Conservation (phyloP, 257 asterid genomes). For the Lycium barbarum region DNA sequence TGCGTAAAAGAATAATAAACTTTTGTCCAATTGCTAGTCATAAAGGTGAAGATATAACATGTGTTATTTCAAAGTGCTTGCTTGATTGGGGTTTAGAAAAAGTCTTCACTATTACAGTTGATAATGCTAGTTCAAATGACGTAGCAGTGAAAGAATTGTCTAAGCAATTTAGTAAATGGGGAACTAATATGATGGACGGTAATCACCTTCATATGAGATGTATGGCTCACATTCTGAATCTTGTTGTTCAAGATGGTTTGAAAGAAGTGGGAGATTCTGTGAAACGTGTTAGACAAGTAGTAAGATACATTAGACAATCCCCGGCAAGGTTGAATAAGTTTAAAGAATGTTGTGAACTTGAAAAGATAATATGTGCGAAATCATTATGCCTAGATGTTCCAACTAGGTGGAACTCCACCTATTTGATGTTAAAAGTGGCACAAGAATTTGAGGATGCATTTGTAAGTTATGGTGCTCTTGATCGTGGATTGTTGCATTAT, state of each 20-base stretch:
- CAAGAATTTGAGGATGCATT: neutral
- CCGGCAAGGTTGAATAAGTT: neutral
- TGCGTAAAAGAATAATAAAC: too few species aligned
- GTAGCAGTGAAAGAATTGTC: neutral
- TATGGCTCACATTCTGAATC: constrained; percentile 17
- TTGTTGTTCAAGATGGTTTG: neutral
- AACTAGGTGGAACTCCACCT: neutral
- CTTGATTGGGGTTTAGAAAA: too few species aligned
- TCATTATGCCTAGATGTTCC: too few species aligned
- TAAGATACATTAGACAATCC: constrained; percentile 32
- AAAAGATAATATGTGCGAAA: too few species aligned
- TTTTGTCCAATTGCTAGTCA: too few species aligned
- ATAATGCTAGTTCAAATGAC: constrained; percentile 15
- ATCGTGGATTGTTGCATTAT: neutral
- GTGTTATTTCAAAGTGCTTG: too few species aligned
- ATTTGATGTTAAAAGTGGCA: neutral
- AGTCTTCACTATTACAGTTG: neutral
- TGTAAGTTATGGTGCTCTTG: neutral
- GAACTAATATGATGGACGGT: neutral
- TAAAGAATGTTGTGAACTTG: too few species aligned
- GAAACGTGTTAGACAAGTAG: neutral
- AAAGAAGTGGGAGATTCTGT: neutral
- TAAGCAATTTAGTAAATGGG: neutral
- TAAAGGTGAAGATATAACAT: too few species aligned
- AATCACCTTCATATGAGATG: neutral